These are phyloP conservation scores for Podaxis sp. DNA, from an alignment of 768 basidiomycete species.

Conservation along the genomic window DNA sequence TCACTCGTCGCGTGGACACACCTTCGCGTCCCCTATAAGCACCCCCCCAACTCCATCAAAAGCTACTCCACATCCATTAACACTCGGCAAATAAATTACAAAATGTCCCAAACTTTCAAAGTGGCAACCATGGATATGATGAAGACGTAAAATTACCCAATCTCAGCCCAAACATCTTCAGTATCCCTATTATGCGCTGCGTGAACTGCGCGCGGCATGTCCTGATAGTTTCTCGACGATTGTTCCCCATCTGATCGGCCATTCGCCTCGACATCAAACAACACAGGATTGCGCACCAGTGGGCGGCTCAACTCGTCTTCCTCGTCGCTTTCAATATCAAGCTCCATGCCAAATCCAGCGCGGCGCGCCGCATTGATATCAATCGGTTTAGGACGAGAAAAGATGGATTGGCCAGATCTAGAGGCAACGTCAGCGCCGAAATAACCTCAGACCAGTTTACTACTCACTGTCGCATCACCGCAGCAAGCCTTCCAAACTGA, in stretches of 20 bases:
- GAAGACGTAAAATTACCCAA: constrained; percentile 29
- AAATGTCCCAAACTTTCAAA: not conserved
- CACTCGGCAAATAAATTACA: constrained; percentile 4
- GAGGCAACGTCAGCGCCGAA: constrained; percentile 16
- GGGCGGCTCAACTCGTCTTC: constrained; percentile 60
- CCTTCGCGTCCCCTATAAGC: not conserved
- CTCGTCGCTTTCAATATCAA: constrained; percentile 68
- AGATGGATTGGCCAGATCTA: constrained; percentile 88
- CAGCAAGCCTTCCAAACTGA: constrained; percentile 87
- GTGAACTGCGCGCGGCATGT: constrained; percentile 62
- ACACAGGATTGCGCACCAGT: constrained; percentile 53
- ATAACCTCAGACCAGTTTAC: constrained; percentile 13
- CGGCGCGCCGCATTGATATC: constrained; percentile 72
- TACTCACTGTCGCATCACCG: constrained; percentile 90
- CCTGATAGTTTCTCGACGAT: constrained; percentile 18
- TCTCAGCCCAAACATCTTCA: constrained; percentile 72
- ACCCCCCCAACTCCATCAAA: not conserved
- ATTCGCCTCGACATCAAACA: constrained; percentile 55
- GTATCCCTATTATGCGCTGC: constrained; percentile 55
- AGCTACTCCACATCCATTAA: not conserved
- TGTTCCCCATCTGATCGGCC: constrained; percentile 23
- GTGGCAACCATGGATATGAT: not conserved
- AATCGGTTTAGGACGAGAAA: constrained; percentile 82
- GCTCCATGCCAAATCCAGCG: constrained; percentile 65
- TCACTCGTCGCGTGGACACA: not conserved